Percentiles rank a stretch among this genome's conserved stretches.
These are phyloP conservation scores for Quercus parvula DNA, from an alignment of 306 rosid species.

Conservation along the genomic window DNA sequence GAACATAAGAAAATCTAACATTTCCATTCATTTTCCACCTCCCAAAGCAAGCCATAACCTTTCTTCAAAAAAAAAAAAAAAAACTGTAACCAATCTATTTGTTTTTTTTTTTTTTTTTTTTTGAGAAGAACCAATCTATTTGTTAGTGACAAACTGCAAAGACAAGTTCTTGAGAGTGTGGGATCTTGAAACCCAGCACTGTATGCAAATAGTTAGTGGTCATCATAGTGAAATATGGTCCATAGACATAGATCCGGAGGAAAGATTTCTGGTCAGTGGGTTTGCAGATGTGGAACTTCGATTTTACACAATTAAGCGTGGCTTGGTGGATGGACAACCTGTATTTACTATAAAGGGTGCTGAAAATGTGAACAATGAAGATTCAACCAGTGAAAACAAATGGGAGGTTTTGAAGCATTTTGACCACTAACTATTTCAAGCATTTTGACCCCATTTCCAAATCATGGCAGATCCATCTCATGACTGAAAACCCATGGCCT, in stretches of 20 bases:
- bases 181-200: slow-evolving; percentile 95
- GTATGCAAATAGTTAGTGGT: slow-evolving; percentile 90
- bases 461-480: no score
- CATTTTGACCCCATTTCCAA: no score
- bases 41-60: no score
- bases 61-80: no score
- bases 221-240: slow-evolving; percentile 97
- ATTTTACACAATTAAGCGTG: slow-evolving; percentile 61
- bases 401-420: slow-evolving; percentile 76
- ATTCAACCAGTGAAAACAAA: slow-evolving; percentile 44
- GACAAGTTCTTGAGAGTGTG: slow-evolving; percentile 93
- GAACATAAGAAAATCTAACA: no score
- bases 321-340: slow-evolving; percentile 39
- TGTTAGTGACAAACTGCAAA: slow-evolving; percentile 18
- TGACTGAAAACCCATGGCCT: no score
- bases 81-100: no score
- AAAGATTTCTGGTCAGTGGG: slow-evolving; percentile 74
- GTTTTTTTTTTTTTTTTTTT: no score
- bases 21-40: no score
- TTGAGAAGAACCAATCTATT: no score
- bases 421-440: slow-evolving; percentile 14
- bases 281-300: slow-evolving; percentile 88
- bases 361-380: slow-evolving; percentile 29
- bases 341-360: slow-evolving; percentile 21
- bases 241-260: slow-evolving; percentile 64